phyloP scores from a whole-genome alignment of 352 stramenopile species.

The Pythium brachiatum region DNA sequence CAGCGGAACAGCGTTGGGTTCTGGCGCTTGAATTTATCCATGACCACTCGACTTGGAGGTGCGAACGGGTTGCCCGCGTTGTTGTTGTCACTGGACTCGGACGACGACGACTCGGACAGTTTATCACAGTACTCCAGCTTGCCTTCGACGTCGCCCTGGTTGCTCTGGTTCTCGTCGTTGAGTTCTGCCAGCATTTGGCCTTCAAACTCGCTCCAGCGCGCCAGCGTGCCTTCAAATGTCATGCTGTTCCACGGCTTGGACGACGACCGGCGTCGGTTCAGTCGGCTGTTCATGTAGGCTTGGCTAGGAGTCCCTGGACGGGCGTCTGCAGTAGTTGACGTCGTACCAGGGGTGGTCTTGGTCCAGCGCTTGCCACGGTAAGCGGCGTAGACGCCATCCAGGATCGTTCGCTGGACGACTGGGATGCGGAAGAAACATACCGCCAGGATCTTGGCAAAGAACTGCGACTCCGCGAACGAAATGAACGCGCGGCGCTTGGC shows the following conservation, averaged over 20 bases:
- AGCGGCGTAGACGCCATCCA: constrained; percentile 51
- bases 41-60: constrained; percentile 18
- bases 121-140: constrained; percentile 28
- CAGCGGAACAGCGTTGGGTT: constrained; percentile 69
- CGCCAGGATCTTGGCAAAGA: constrained; percentile 66
- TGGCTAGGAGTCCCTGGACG: constrained; percentile 29
- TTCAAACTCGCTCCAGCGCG: constrained; percentile 57
- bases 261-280: constrained; percentile 36
- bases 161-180: constrained; percentile 20
- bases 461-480: constrained; percentile 52
- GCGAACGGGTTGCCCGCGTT: constrained; percentile 19
- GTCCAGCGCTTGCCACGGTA: constrained; percentile 55
- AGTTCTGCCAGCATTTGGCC: constrained; percentile 38
- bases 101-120: constrained; percentile 24
- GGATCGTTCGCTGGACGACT: constrained; percentile 45
- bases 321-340: neutral
- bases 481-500: constrained; percentile 48
- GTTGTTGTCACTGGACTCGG: constrained; percentile 24
- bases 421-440: constrained; percentile 70
- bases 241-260: constrained; percentile 46
- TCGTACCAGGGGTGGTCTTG: constrained; percentile 26
- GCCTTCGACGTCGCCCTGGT: constrained; percentile 19
- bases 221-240: constrained; percentile 55
- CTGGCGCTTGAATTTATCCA: constrained; percentile 45
- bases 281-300: constrained; percentile 10